These are phyloP conservation scores for Fusarium citri DNA, from an alignment of 2,329 filamentous ascomycete genomes.

Conservation along the genomic window DNA sequence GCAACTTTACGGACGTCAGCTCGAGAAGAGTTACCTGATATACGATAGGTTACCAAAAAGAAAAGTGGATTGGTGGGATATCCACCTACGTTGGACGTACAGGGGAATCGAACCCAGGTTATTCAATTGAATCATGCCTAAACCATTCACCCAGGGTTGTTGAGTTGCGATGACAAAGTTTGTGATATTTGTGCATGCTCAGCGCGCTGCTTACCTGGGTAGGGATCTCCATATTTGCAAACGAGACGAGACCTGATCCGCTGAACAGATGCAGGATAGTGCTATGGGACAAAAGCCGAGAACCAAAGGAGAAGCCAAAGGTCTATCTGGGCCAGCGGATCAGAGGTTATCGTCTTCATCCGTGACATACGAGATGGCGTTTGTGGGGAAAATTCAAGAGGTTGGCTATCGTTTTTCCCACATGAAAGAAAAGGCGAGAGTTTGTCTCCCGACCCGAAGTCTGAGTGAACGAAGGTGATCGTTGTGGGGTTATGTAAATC, in stretches of 20 bases:
- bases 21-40: neutral
- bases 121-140: constrained; percentile 18
- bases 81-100: constrained; percentile 39
- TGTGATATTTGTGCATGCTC: constrained; percentile 10
- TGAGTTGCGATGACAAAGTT: neutral
- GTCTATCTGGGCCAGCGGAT: neutral
- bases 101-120: constrained; percentile 13
- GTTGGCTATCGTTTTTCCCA: constrained; percentile 7
- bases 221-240: neutral
- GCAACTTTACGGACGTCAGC: neutral
- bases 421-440: constrained; percentile 28
- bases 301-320: neutral
- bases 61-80: constrained; percentile 18
- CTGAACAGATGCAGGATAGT: neutral
- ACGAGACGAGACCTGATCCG: neutral
- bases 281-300: neutral
- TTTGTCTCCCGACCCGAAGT: neutral
- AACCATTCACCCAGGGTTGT: constrained; percentile 44
- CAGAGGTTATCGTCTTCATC: neutral
- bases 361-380: neutral
- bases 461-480: neutral
- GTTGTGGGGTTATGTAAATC: constrained; percentile 2
- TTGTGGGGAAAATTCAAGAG: constrained; percentile 2
- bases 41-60: neutral
- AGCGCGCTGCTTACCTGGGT: neutral